Evolutionary conservation across 768 basidiomycete species (phyloP), one percentile per base, ranked within the genome.

Genomic region (Suillus luteus): DNA sequence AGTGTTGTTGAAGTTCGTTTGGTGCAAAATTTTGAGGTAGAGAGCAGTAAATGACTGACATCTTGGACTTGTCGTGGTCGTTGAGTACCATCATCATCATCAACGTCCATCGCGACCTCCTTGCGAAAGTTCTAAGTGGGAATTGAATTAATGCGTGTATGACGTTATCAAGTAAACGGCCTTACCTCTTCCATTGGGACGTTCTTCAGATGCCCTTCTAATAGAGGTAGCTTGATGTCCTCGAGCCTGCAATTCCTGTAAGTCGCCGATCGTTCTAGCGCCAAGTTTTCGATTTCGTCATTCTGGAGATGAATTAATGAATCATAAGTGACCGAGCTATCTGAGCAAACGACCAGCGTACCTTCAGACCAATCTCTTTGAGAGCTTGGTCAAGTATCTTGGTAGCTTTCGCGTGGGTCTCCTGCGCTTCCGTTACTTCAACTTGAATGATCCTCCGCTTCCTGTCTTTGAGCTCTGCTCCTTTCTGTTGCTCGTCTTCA

Each of bases 211-310:
- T 86, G 84, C 8, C 96, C 97, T 61, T 83, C 74, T 15, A 82
- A 68, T 14, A 99, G 78, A 0, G 96, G 95, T 19, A 99, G 75
- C 64, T 84, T 84, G 68, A 98, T 90, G 70, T 97, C 95, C 66
- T 99, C 97, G 51, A 99, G 81, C 66, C 95, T 86, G 76, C 96
- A 98, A 71, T 92, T 93, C 17, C 96, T 86, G 73, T 98, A 99
- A 54, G 92, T 84, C 0, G 89, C 81, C 27, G 94, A 92, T 27
- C 96, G 83, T 71, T 98, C 96, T 54, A 93, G 81, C 0, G 88
- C 89, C 33, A 91, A 77, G 71, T 92, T 93, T 74, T 95, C 93
- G 64, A 97, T 97, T 70, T 95, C 31, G 31, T 31, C 31, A 31
- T 31, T 31, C 31, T 31, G 31, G 3, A 31, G 31, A 31, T 31